Conservation (phyloP, 2,329 filamentous ascomycete genomes). For the Parastagonospora nodorum region DNA sequence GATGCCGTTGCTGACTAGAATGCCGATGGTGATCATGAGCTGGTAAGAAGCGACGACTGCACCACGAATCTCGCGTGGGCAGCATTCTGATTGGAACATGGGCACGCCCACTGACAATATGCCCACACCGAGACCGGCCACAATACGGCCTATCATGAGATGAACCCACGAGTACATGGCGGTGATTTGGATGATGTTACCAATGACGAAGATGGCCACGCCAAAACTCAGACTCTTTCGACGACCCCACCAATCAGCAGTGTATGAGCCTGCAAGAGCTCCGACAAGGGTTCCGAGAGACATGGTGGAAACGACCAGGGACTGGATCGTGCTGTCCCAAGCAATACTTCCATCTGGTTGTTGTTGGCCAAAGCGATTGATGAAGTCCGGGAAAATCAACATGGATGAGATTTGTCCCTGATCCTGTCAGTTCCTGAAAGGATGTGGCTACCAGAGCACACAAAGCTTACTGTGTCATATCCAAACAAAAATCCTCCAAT, state of each 20-base stretch:
- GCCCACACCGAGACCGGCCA: conserved; percentile 52
- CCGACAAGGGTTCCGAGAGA: conserved; percentile 50
- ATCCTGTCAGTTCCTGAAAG: not conserved
- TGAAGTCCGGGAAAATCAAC: conserved; percentile 56
- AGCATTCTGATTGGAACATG: conserved; percentile 69
- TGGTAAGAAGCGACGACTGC: conserved; percentile 61
- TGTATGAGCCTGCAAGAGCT: conserved; percentile 50
- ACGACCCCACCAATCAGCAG: conserved; percentile 59
- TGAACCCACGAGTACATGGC: conserved; percentile 49
- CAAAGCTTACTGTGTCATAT: conserved; percentile 61
- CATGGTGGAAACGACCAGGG: conserved; percentile 45
- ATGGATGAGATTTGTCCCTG: conserved; percentile 46
- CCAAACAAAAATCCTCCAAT: conserved; percentile 68
- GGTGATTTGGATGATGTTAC: conserved; percentile 52
- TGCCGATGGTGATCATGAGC: conserved; percentile 53
- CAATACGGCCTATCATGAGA: conserved; percentile 54
- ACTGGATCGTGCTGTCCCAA: conserved; percentile 51
- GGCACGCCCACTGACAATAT: conserved; percentile 63
- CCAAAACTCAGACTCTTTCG: conserved; percentile 55
- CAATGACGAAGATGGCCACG: conserved; percentile 51
- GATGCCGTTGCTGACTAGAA: conserved; percentile 41
- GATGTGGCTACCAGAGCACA: not conserved
- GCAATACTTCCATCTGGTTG: conserved; percentile 47
- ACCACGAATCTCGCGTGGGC: conserved; percentile 66
- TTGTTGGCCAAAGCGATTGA: conserved; percentile 59